Evolutionary conservation across 805 yeast species (phyloP), one percentile per base, ranked within the genome.

Genomic region (Millerozyma acaciae): DNA sequence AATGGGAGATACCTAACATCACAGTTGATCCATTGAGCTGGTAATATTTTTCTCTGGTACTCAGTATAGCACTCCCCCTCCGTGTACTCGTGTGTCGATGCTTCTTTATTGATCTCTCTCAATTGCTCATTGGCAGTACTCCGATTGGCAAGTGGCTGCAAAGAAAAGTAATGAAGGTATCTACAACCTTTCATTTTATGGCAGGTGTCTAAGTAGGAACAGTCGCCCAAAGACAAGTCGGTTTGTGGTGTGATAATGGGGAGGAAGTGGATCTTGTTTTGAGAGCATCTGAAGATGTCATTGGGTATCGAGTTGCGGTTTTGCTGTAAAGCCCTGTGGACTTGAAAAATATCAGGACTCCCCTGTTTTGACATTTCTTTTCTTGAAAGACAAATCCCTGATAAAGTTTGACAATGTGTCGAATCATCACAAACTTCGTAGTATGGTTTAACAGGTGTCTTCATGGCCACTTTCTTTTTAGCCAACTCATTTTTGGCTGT

Each of bases 171-270:
- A 57, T 89, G 97, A 22, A 86, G 68, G 51, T 84, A 89, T 16
- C 93, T 67, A 56, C 97, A 89, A 7, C 77, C 65, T 39, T 75
- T 76, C 53, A 85, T 72, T 57, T 87, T 87, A 60, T 85, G 96
- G 52, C 97, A 89, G 1, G 97, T 88, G 52, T 89, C 97, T 38
- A 89, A 68, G 52, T 89, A 89, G 7, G 96, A 88, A 53, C 97
- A 89, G 56, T 89, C 97, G 1, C 96, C 97, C 6, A 86, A 54
- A 12, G 69, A 60, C 2, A 60, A 34, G 47, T 90, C 97, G 0
- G 96, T 87, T 36, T 75, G 79, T 10, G 54, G 44, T 33, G 48
- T 51, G 16, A 51, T 37, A 4, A 59, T 43, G 2, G 65, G 64
- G 14, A 62, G 38, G 32, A 36, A 53, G 38, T 62, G 68, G 12